phyloP scores from a whole-genome alignment of 345 rosid species.

The Melaleuca quinquenervia region DNA sequence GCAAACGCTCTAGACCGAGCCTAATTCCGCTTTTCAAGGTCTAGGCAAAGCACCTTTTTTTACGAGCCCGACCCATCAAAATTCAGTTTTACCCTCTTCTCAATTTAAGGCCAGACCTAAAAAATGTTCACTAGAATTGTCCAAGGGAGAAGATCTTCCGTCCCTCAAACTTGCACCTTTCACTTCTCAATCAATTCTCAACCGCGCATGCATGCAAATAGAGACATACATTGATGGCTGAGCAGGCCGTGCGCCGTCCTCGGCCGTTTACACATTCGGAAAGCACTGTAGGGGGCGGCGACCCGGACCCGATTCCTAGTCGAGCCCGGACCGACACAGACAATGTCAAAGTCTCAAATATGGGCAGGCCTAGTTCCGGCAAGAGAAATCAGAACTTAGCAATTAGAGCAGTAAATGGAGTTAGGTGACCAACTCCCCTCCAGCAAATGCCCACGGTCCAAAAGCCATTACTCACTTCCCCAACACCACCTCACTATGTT shows the following conservation, averaged over 20 bases:
- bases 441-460: not conserved
- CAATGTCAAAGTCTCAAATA: not conserved
- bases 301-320: too few relatives aligned
- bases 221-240: not conserved
- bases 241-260: too few relatives aligned
- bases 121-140: not conserved
- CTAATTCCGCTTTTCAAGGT: not conserved
- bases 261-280: not conserved
- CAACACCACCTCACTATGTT: not conserved
- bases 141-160: not conserved
- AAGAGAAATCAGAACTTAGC: not conserved
- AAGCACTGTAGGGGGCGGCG: not conserved
- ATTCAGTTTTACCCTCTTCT: not conserved
- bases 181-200: not conserved
- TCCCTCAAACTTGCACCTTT: too few relatives aligned
- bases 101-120: not conserved
- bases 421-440: not conserved
- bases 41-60: not conserved
- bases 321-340: not conserved
- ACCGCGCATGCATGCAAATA: rapidly evolving
- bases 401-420: not conserved
- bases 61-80: not conserved
- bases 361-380: not conserved
- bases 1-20: not conserved
- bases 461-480: not conserved